Percentiles rank a stretch among this genome's conserved stretches.
Conservation (phyloP, 1,139 yeast species). For the Candida sp. region DNA sequence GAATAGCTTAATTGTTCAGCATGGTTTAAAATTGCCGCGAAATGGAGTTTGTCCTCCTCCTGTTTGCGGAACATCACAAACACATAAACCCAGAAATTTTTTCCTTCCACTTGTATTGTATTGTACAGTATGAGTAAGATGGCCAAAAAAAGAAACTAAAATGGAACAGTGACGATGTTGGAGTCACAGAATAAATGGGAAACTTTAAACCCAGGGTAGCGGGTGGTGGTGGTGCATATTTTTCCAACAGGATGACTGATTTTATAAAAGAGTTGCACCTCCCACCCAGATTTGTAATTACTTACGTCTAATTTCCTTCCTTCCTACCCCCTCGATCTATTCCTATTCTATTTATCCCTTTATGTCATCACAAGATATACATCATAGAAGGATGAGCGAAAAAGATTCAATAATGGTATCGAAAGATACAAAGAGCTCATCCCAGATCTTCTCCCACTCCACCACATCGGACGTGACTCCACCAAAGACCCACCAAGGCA, state of each 20-base stretch:
- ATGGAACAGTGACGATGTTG: neutral
- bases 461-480: neutral
- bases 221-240: neutral
- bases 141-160: neutral
- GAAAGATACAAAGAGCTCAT: neutral
- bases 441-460: neutral
- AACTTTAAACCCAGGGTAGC: too few relatives aligned
- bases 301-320: neutral
- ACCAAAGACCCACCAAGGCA: neutral
- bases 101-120: neutral
- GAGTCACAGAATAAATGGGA: neutral
- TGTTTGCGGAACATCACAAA: slow-evolving; percentile 4
- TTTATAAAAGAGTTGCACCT: neutral
- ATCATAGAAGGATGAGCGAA: neutral
- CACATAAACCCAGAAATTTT: neutral
- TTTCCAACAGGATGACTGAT: neutral
- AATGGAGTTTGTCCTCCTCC: neutral
- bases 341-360: neutral
- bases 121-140: neutral
- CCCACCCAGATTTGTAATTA: neutral
- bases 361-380: neutral
- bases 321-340: neutral
- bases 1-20: neutral
- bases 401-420: slow-evolving; percentile 1
- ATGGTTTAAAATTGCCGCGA: neutral